Base-by-base conservation (phyloP, 108 stramenopile genomes). In the Nitzschia inconspicua region DNA sequence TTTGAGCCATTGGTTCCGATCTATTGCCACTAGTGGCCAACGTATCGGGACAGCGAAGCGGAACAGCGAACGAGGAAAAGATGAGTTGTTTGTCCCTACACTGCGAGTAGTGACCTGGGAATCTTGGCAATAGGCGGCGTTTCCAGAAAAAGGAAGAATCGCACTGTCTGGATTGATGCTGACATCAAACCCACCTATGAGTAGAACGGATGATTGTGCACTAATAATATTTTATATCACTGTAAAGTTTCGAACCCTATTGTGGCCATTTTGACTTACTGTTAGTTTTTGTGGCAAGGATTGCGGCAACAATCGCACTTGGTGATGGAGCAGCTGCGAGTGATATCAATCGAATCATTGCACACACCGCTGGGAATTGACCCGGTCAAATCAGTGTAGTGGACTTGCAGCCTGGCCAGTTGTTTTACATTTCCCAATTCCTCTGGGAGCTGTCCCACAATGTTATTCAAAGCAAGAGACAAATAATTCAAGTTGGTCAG, bases 1-100 rank as follows among this genome's bases (percentile, higher is more conserved):
- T 8, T 66, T 93, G 20, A 83, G 82, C 34, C 70, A 87, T 60
- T 88, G 87, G 87, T 76, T 89, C 34, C 81, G 84, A 44, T 86
- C 73, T 25, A 70, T 93, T 44, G 87, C 88, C 10, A 72, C 76
- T 3, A 71, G 66, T 46, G 81, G 73, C 0, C 58, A 76, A 3
- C 48, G 68, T 9, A 60, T 68, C 28, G 66, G 70, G 9, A 7
- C 39, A 5, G 39, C 36, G 24, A 53, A 57, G 34, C 34, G 47
- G 31, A 36, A 53, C 23, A 53, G 19, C 14, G 22, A 34, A 9
- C 23, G 10, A 2, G 3, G 11, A 7, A 58, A 58, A 27, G 57
- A 58, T 23, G 57, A 48, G 26, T 31, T 82, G 47, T 76, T 82
- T 44, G 80, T 73, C 28, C 80, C 80, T 4, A 47, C 68, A 1